Percentiles rank a stretch among this genome's conserved stretches.
These are phyloP conservation scores for Exophiala xenobiotica DNA, from an alignment of 2,329 filamentous ascomycete species.

Conservation along the genomic window DNA sequence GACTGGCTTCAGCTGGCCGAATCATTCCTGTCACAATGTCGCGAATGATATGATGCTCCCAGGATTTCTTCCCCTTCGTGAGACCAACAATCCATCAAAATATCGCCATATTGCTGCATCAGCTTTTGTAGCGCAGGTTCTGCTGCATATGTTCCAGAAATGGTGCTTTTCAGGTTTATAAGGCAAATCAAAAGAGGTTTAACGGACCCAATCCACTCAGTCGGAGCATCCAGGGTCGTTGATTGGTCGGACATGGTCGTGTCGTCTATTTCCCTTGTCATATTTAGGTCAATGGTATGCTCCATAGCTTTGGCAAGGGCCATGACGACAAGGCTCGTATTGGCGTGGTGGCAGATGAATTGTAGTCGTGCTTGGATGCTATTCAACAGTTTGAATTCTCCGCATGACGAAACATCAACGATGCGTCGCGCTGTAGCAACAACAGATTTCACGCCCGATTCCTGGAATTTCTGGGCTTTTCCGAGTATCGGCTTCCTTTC, in stretches of 20 bases:
- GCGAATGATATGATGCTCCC: too few relatives aligned
- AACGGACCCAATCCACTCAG: constrained; percentile 12
- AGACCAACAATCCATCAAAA: constrained; percentile 22
- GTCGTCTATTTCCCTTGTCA: background rate
- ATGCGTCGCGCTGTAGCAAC: constrained; percentile 16
- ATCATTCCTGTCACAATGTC: too few relatives aligned
- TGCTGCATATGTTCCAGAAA: constrained; percentile 17
- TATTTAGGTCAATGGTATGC: constrained; percentile 16
- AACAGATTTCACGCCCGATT: constrained; percentile 11
- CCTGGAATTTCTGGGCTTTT: constrained; percentile 7
- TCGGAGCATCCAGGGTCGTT: background rate
- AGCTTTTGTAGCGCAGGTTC: constrained; percentile 14
- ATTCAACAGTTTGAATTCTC: constrained; percentile 19
- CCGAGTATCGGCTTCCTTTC: constrained; percentile 4
- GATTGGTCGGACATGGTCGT: background rate
- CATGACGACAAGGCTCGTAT: constrained; percentile 16
- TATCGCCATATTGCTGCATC: constrained; percentile 19
- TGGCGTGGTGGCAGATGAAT: constrained; percentile 21
- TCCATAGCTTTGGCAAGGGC: constrained; percentile 17
- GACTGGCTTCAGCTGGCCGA: too few relatives aligned
- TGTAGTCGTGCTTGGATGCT: constrained; percentile 18
- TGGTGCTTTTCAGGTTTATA: constrained; percentile 11
- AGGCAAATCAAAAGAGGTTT: constrained; percentile 20
- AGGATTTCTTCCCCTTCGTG: constrained; percentile 6
- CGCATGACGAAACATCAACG: constrained; percentile 15